Evolutionary conservation across 495 filamentous ascomycete genomes (phyloP).

Genomic region (Neurospora sp.): DNA sequence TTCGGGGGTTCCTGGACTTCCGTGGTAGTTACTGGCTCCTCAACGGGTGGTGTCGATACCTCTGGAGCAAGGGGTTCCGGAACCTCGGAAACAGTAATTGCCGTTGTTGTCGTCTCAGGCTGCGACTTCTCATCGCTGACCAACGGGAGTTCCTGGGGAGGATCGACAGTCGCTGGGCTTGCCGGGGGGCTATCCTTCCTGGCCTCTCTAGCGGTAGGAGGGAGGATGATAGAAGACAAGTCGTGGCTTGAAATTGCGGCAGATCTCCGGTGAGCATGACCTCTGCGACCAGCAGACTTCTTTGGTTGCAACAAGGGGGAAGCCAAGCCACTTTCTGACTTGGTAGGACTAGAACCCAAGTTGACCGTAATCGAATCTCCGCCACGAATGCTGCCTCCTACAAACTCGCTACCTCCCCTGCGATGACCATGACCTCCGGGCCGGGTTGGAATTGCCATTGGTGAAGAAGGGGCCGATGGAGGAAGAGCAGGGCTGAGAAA

Average conservation of each 20-base stretch:
- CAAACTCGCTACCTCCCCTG: conserved; percentile 67
- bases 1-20: conserved; percentile 28
- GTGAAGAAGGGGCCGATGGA: conserved; percentile 29
- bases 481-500: conserved; percentile 34
- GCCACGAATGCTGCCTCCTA: conserved; percentile 58
- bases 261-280: conserved; percentile 80
- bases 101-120: conserved; percentile 1
- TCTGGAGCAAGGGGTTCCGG: conserved; percentile 1
- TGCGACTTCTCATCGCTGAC: conserved; percentile 9
- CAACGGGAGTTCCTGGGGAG: conserved; percentile 29
- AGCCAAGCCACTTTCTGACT: conserved; percentile 45
- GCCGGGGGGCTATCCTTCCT: conserved; percentile 55
- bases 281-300: conserved; percentile 43
- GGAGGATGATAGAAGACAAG: conserved; percentile 56
- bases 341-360: conserved; percentile 53
- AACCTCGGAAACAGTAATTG: background rate
- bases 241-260: conserved; percentile 80
- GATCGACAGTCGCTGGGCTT: conserved; percentile 47
- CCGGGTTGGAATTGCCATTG: conserved; percentile 30
- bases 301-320: conserved; percentile 39
- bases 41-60: background rate
- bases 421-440: conserved; percentile 49
- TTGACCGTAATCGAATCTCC: conserved; percentile 42
- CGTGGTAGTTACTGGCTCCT: background rate
- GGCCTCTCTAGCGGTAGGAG: conserved; percentile 39